Conservation (phyloP, 2,329 filamentous ascomycete species). For the Oidium heveae region DNA sequence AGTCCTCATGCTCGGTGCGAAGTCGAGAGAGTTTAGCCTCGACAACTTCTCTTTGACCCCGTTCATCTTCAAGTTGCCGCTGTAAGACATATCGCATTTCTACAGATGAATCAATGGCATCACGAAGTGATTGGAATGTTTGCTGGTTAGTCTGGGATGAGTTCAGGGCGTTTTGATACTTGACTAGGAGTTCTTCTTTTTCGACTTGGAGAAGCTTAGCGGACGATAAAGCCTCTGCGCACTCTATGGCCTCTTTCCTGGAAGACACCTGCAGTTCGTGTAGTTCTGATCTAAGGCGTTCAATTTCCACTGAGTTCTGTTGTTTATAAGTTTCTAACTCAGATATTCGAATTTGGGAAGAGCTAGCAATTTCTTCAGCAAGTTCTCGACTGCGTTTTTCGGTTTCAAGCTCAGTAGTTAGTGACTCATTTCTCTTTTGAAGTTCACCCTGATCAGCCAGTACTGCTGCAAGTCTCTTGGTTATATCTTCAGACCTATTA, state of each 20-base stretch:
- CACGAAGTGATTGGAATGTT: slow-evolving; percentile 49
- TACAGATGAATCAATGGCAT: slow-evolving; percentile 53
- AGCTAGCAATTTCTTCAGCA: slow-evolving; percentile 67
- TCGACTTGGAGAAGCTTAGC: slow-evolving; percentile 62
- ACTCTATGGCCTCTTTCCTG: slow-evolving; percentile 56
- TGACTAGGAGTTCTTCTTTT: slow-evolving; percentile 48
- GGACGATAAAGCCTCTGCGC: slow-evolving; percentile 50
- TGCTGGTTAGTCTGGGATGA: slow-evolving; percentile 42
- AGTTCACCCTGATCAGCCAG: slow-evolving; percentile 58
- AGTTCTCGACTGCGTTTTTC: slow-evolving; percentile 62
- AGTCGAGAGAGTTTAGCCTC: slow-evolving; percentile 56
- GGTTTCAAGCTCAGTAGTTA: slow-evolving; percentile 46
- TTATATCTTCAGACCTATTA: slow-evolving; percentile 49
- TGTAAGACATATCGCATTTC: slow-evolving; percentile 57
- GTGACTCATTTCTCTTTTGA: slow-evolving; percentile 45
- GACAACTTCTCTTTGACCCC: slow-evolving; percentile 43
- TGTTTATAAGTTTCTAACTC: slow-evolving; percentile 71
- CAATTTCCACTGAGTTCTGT: slow-evolving; percentile 59
- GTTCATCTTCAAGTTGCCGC: slow-evolving; percentile 61
- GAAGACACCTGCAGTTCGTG: slow-evolving; percentile 55
- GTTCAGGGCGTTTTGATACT: slow-evolving; percentile 40
- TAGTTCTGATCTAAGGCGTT: slow-evolving; percentile 63
- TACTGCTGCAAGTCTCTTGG: slow-evolving; percentile 57
- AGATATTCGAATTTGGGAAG: slow-evolving; percentile 56
- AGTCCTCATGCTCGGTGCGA: slow-evolving; percentile 59